phyloP scores from a whole-genome alignment of 257 asterid genomes.

The Solanum pennellii region DNA sequence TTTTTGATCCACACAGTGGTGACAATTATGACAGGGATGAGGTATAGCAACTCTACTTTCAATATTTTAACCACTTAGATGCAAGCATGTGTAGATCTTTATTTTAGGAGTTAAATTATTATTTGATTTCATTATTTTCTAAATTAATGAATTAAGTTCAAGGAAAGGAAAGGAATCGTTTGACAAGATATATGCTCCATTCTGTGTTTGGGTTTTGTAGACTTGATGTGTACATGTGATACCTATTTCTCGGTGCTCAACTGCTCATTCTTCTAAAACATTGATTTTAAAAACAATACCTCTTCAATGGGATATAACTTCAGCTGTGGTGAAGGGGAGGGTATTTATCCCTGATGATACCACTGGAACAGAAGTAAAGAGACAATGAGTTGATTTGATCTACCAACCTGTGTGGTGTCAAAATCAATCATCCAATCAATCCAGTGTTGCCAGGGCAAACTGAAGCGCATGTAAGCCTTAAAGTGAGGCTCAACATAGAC shows the following conservation, averaged over 20 bases:
- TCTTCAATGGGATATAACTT: background rate
- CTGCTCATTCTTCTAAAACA: background rate
- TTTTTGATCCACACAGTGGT: conserved; percentile 92
- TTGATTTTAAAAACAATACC: background rate
- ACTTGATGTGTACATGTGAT: background rate
- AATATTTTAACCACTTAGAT: background rate
- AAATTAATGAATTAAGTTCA: background rate
- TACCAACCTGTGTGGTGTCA: background rate
- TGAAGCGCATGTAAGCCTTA: background rate
- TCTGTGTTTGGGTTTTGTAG: background rate
- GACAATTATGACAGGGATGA: conserved; percentile 88
- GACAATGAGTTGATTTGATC: background rate
- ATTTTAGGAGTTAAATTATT: background rate
- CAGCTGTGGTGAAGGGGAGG: background rate
- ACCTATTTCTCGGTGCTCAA: background rate
- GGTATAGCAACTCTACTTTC: conserved; percentile 18
- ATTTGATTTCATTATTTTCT: background rate
- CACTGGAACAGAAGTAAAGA: background rate
- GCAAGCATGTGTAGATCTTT: background rate
- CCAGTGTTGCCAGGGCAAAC: background rate
- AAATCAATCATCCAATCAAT: background rate
- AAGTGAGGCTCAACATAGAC: background rate
- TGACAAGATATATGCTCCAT: background rate
- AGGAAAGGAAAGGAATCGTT: background rate
- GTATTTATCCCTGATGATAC: background rate